A percentile compares a stretch with the other conserved stretches of the same genome.
Conservation (phyloP, 192 early-diverging fungal genomes). For the Linnemannia schmuckeri region DNA sequence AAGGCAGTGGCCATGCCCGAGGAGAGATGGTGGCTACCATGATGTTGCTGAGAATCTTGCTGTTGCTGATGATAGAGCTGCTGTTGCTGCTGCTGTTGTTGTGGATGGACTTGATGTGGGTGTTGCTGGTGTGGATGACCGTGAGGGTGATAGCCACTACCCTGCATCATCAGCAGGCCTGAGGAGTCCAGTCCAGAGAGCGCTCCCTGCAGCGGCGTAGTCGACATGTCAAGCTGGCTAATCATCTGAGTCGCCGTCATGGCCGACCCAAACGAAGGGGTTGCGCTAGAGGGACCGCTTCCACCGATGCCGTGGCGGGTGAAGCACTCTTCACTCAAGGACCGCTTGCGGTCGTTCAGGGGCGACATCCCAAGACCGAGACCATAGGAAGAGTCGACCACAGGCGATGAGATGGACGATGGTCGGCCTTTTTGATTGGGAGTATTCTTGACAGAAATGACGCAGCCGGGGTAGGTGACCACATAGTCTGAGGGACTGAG, state of each 20-base stretch:
- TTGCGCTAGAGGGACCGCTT: not conserved
- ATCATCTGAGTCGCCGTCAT: slow-evolving; percentile 54
- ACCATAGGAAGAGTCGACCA: slow-evolving; percentile 39
- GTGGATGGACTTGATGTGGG: slow-evolving; percentile 27
- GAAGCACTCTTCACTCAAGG: slow-evolving; percentile 53
- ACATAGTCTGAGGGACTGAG: slow-evolving; percentile 34
- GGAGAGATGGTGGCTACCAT: slow-evolving; percentile 18
- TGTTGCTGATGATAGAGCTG: slow-evolving; percentile 25
- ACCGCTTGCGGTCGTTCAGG: slow-evolving; percentile 46
- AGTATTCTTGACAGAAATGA: slow-evolving; percentile 53
- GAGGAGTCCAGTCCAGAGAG: slow-evolving; percentile 35
- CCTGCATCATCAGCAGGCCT: slow-evolving; percentile 29
- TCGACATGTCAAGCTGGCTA: slow-evolving; percentile 48
- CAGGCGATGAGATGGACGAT: slow-evolving; percentile 35
- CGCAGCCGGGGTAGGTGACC: slow-evolving; percentile 53
- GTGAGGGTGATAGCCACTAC: slow-evolving; percentile 18
- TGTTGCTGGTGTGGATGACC: slow-evolving; percentile 18
- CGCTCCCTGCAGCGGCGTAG: slow-evolving; percentile 13
- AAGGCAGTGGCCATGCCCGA: slow-evolving; percentile 48
- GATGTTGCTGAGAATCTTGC: slow-evolving; percentile 20
- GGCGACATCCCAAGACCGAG: slow-evolving; percentile 47
- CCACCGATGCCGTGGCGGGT: slow-evolving; percentile 43
- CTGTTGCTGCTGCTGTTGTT: slow-evolving; percentile 21
- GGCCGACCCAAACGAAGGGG: slow-evolving; percentile 42
- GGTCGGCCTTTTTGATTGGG: slow-evolving; percentile 56